Evolutionary conservation across 768 basidiomycete species (phyloP), one percentile per base, ranked within the genome.

Genomic region (Flagelloscypha sp.): DNA sequence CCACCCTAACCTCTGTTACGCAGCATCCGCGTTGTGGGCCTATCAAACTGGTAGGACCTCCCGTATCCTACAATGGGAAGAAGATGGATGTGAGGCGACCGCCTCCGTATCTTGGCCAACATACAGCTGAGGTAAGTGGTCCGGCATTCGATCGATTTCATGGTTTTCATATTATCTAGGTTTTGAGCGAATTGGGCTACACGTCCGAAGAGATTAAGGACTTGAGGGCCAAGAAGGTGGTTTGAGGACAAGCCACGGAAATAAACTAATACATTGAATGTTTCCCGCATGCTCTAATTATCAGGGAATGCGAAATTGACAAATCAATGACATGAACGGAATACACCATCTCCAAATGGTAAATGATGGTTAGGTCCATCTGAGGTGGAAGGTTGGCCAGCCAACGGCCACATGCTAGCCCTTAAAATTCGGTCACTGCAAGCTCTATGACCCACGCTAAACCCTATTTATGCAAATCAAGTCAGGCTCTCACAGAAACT

Each of bases 81-180:
- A 76, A 76, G 48, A 86, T 87, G 76, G 68, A 73, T 20, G 70
- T 89, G 27, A 68, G 63, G 32, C 68, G 74, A 38, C 73, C 85
- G n/a, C 87, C 88, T 8, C 88, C 88, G n/a, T 89, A 78, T 70
- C 65, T 87, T 16, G 86, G 84, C 35, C 75, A 90, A 47, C 88
- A 90, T 56, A 90, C 87, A 10, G 63, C 61, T 3, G 83, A 88
- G 74, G 82, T 80, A 52, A 28, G 58, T 23, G 8, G 10, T 28
- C 25, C 20, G 27, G 30, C 30, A 13, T 24, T 12, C 15, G 18
- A 9, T 30, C 18, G 16, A 25, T 43, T 33, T 41, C 41, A 24
- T 30, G 9, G 35, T 37, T 21, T 33, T 38, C 36, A 30, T 40
- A 35, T 36, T 25, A 35, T 40, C 36, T 40, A 78, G 54, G 47